Percentiles rank a stretch among this genome's conserved stretches.
phyloP scores from a whole-genome alignment of 2,329 filamentous ascomycete species.

The Scedosporium dehoogii region DNA sequence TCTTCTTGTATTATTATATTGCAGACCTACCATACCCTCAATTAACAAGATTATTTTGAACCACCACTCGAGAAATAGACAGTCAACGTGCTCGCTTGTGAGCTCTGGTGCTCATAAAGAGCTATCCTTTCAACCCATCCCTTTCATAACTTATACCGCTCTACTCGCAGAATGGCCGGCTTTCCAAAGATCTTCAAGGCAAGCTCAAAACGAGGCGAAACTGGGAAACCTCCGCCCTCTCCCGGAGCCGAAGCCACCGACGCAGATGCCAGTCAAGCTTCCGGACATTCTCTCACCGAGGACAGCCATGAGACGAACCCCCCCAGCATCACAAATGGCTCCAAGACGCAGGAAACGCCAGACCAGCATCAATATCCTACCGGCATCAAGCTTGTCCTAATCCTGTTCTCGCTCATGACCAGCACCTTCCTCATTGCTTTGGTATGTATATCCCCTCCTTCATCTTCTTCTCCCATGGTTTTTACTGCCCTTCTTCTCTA shows the following conservation, averaged over 20 bases:
- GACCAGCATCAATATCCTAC: neutral
- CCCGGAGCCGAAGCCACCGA: neutral
- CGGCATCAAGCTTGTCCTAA: neutral
- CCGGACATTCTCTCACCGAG: neutral
- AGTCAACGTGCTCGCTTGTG: too few relatives aligned
- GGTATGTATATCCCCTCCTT: neutral
- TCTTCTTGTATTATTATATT: too few relatives aligned
- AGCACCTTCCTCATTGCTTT: conserved; percentile 12
- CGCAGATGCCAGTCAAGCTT: neutral
- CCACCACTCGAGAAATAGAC: too few relatives aligned
- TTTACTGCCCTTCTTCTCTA: neutral
- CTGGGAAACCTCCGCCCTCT: too few relatives aligned
- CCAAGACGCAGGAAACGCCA: neutral
- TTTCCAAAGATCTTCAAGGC: neutral
- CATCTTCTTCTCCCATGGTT: neutral
- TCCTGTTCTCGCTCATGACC: conserved; percentile 2
- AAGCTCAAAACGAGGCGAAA: too few relatives aligned
- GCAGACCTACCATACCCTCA: too few relatives aligned
- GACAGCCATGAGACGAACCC: neutral
- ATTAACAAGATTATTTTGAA: too few relatives aligned
- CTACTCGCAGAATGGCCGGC: neutral
- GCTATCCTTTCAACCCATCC: too few relatives aligned
- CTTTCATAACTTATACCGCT: too few relatives aligned
- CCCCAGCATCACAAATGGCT: neutral
- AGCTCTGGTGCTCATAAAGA: too few relatives aligned